A percentile compares a stretch with the other conserved stretches of the same genome.
These are phyloP conservation scores for Talaromyces verruculosus DNA, from an alignment of 2,329 filamentous ascomycete species.

Conservation along the genomic window DNA sequence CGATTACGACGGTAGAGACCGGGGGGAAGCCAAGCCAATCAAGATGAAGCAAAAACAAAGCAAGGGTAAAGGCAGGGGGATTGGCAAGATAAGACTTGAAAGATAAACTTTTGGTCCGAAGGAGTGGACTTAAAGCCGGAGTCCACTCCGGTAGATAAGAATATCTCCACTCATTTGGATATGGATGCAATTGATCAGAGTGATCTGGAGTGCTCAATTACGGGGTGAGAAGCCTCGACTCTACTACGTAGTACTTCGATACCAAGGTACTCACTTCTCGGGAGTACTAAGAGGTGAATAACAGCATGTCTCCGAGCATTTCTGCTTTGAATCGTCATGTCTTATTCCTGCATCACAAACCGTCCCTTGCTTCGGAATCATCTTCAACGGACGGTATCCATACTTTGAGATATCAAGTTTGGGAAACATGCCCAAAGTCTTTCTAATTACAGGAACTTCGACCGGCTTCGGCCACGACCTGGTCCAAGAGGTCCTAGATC, in stretches of 20 bases:
- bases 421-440: not conserved
- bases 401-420: not conserved
- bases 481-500: not conserved
- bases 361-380: not conserved
- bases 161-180: not conserved
- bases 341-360: not conserved
- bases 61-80: not conserved
- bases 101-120: not conserved
- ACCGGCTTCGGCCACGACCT: not conserved
- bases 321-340: not conserved
- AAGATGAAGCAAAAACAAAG: not conserved
- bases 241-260: not conserved
- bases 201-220: not conserved
- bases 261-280: not conserved
- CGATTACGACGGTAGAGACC: not conserved
- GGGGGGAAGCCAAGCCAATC: not conserved
- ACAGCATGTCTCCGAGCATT: not conserved
- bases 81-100: not conserved
- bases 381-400: not conserved
- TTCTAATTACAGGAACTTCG: not conserved
- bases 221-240: not conserved
- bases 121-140: not conserved
- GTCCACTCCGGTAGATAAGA: not conserved
- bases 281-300: not conserved
- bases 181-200: not conserved